Base-by-base conservation (phyloP, 257 asterid species). In the Linderniella brevidens region DNA sequence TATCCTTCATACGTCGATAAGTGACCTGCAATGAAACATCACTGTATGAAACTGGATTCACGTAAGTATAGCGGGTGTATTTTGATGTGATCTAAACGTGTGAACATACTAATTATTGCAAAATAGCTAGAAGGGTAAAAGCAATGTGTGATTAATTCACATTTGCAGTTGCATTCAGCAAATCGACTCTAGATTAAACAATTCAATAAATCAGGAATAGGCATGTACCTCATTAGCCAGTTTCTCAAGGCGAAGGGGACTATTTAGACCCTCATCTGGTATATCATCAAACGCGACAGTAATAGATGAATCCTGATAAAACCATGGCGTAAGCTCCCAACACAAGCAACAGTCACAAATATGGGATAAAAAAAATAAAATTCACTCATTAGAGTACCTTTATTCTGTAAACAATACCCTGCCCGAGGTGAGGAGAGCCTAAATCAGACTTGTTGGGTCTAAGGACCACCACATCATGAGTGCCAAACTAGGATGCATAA, bases 221-320 rank as follows among this genome's bases (percentile, higher is more conserved):
- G 32, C 32, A 25, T 25, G 32, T 75, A 88, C 96, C 98, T 88
- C 98, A 62, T 88, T 88, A 53, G 96, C 93, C 61, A 88, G 51
- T 66, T 78, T 84, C 66, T 84, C 94, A 53, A 88, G 87, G 64
- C 96, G 94, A 48, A 88, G 64, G 55, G 96, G 93, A 52, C 62
- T 72, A 64, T 81, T 80, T 62, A 88, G 48, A 55, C 98, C 96
- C 64, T 88, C 96, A 70, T 88, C 96, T 20, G 96, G 96, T 60
- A 88, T 60, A 59, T 88, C 98, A 65, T 80, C 98, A 55, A 84
- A 88, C 55, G 84, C 96, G 64, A 84, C 92, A 38, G 85, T 80
- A 61, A 88, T 72, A 40, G 98, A 80, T 18, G 93, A 76, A 73
- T 88, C 98, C 98, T 88, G 79, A 56, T 17, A 16, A 16, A 13